Evolutionary conservation across 768 basidiomycete species (phyloP).

Genomic region (Lyophyllum decastes): DNA sequence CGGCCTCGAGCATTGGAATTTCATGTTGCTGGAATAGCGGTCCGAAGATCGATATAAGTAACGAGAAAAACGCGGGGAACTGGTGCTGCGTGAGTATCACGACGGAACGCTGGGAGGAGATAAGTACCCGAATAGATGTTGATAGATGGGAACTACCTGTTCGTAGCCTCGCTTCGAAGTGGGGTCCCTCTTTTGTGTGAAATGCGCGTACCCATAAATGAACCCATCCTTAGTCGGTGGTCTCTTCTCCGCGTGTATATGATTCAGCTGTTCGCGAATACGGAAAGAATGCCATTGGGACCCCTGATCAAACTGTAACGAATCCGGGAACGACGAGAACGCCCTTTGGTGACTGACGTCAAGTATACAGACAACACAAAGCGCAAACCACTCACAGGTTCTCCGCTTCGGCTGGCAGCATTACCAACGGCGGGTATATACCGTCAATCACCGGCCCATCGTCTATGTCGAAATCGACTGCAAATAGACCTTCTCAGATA

Average conservation of each 20-base stretch:
- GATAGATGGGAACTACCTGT: slow-evolving; percentile 49
- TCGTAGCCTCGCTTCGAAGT: slow-evolving; percentile 76
- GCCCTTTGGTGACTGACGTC: slow-evolving; percentile 51
- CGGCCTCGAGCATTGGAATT: slow-evolving; percentile 79
- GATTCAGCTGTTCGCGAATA: slow-evolving; percentile 53
- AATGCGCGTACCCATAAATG: slow-evolving; percentile 78
- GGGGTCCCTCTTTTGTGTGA: slow-evolving; percentile 68
- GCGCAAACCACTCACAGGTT: slow-evolving; percentile 68
- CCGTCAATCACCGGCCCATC: slow-evolving; percentile 78
- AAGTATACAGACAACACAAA: background rate
- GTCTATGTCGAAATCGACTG: slow-evolving; percentile 89
- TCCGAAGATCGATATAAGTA: slow-evolving; percentile 65
- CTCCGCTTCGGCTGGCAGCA: slow-evolving; percentile 70
- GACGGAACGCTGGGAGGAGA: slow-evolving; percentile 59
- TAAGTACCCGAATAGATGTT: slow-evolving; percentile 1
- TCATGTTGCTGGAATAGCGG: slow-evolving; percentile 76
- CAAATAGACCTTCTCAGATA: slow-evolving; percentile 2
- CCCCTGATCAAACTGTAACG: slow-evolving; percentile 81
- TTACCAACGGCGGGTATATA: slow-evolving; percentile 64
- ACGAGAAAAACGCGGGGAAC: slow-evolving; percentile 83
- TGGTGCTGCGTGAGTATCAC: slow-evolving; percentile 81
- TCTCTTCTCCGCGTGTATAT: slow-evolving; percentile 27
- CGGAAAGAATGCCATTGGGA: slow-evolving; percentile 86
- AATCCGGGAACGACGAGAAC: slow-evolving; percentile 92
- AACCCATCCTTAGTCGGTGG: slow-evolving; percentile 59